Base-by-base conservation (phyloP, 345 rosid species). In the Turnera subulata region DNA sequence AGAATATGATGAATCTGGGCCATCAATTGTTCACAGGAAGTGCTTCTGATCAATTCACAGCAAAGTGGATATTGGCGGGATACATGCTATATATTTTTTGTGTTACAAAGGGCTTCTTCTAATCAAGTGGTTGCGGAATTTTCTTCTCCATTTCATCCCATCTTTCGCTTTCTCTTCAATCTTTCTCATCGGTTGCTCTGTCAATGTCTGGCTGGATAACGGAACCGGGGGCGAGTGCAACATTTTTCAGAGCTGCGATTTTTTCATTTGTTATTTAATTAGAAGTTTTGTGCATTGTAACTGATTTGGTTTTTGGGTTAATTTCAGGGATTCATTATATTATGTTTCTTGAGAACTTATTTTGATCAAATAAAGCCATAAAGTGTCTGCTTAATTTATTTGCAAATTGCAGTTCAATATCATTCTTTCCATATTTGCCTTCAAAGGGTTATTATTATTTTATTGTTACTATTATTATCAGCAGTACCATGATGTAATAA, bases 11-110 rank as follows among this genome's bases (percentile, higher is more conserved):
- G 88, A 82, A 59, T 77, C 84, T 0, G 88, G 88, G 38, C 84
- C 88, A 56, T 75, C 84, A 38, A 80, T 82, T 68, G 84, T 82
- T 46, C 88, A 82, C 75, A 78, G 88, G 78, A 82, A 82, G 73
- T 82, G 88, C 78, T 82, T 82, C 72, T 82, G 71, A 72, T 50
- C 49, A 24, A 29, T 33, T 48, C 52, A 50, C 62, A 58, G 58
- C 49, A 52, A 29, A 53, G 35, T 58, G 51, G 42, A 40, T 47
- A 24, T 16, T 37, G 75, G 58, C 42, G 64, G 60, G 54, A 45
- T 18, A 62, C 64, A 69, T 55, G 58, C 64, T 62, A 52, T 40
- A 69, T 55, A 33, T 16, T 21, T 15, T 55, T 50, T 61, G 24
- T 24, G 6, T 40, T 56, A 53, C 49, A 26, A 46, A 51, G 62